Base-by-base conservation (phyloP, 2,329 filamentous ascomycete genomes). In the Penicillium hordei region DNA sequence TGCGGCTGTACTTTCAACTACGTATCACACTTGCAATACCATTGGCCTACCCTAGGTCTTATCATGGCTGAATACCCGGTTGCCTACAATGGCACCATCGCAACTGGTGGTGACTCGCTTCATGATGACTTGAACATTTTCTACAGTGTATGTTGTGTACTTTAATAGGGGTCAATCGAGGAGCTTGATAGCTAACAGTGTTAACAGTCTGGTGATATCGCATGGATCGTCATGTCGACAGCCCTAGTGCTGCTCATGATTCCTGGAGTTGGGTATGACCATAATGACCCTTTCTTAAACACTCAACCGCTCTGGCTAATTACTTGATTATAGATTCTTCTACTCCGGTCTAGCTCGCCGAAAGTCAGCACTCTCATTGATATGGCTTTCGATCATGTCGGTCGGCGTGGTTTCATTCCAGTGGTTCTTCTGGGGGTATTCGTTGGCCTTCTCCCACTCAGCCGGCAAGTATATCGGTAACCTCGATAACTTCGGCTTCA, bases 371-470 rank as follows among this genome's bases (percentile, higher is more conserved):
- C 82, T 96, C 54, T 90, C 91, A 19, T 82, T 96, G 60, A 89
- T 96, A 74, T 93, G 90, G 83, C 83, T 96, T 4, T 90, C 90
- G 15, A 84, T 96, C 79, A 88, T 96, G 79, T 88, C 90, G 17
- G 85, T 89, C 4, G 89, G 86, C 12, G 86, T 95, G 63, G 86
- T 92, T 60, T 88, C 86, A 49, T 95, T 96, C 77, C 91, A 96
- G 72, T 96, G 92, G 91, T 96, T 95, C 81, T 93, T 96, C 81
- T 96, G 91, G 91, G 91, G 91, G 48, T 96, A 91, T 73, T 92
- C 89, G 5, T 78, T 94, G 12, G 86, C 89, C 48, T 94, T 93
- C 73, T 94, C 90, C 17, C 90, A 93, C 75, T 82, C 83, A 2
- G 89, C 89, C 27, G 87, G 88, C 46, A 83, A 80, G 42, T 96